Base-by-base conservation (phyloP, 306 rosid genomes). In the Chamaecrista fasciculata region DNA sequence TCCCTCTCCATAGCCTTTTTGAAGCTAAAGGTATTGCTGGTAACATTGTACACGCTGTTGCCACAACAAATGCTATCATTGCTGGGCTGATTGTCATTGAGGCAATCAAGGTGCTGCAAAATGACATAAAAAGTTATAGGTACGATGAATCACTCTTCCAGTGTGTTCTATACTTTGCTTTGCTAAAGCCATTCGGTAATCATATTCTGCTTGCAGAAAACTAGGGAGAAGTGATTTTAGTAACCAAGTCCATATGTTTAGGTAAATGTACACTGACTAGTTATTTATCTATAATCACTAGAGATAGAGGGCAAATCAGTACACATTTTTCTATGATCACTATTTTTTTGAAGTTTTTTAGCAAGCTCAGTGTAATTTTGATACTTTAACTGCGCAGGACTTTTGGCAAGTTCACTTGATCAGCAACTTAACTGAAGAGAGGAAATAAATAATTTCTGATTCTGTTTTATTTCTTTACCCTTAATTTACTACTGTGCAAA, bases 1-100 rank as follows among this genome's bases (percentile, higher is more conserved):
- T 95, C 76, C 88, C 99, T 42, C 78, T 89, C 83, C 97, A 91
- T 71, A 87, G 89, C 82, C 97, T 91, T 75, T 95, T 95, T 78
- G 99, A 95, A 86, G 97, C 97, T 40, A 95, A 95, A 83, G 99
- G 99, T 31, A 95, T 95, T 80, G 99, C 99, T 59, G 99, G 99
- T 57, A 95, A 95, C 75, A 95, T 95, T 66, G 99, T 95, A 53
- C 99, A 95, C 77, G 99, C 99, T 66, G 96, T 95, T 72, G 99
- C 99, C 21, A 95, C 99, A 26, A 95, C 99, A 44, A 95, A 95
- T 76, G 99, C 99, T 31, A 76, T 91, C 59, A 83, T 95, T 77
- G 99, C 99, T 68, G 99, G 99, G 43, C 82, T 95, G 88, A 95
- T 95, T 84, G 99, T 95, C 61, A 89, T 95, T 36, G 99, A 95